Evolutionary conservation across 192 early-diverging fungal species (phyloP), one percentile per base, ranked within the genome.

Genomic region (Rhizoclosmatium sp.): DNA sequence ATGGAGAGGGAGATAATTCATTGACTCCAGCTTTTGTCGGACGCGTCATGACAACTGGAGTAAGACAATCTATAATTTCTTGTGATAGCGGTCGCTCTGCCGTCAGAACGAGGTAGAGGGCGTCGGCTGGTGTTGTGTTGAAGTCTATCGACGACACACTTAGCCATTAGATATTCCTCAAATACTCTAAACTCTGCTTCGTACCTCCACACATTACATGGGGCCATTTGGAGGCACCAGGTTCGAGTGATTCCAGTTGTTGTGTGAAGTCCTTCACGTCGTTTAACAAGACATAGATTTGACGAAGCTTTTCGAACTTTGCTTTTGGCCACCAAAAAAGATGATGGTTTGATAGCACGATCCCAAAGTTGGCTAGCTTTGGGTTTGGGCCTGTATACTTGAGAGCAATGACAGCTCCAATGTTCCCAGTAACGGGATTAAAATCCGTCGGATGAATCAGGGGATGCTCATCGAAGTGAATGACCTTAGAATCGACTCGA

Each of bases 301-400:
- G 85, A 3, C 85, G 62, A 2, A 85, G 56, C 65, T 69, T 49
- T 71, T 82, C 81, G 39, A 77, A 86, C 47, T 78, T 72, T 31
- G 81, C 74, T 3, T 49, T 46, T 3, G 82, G 78, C 47, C 83
- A 56, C 85, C 85, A 87, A 51, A 78, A 85, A 54, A 87, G 69
- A 81, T 87, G 85, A 45, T 76, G 80, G 69, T 87, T 87, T 2
- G 79, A 64, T 19, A 87, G 60, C 10, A 84, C 39, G 4, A 87
- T 23, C 3, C 84, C 84, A 41, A 45, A 41, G 10, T 10, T 10
- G 10, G 10, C 5, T 16, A 41, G 23, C 21, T 10, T 7, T 10
- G 41, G 23, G 21, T 65, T 21, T 21, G 21, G 5, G 62, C 41
- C 62, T 10, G 2, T 21, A 1, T 48, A 69, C 44, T 69, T 69